These are phyloP conservation scores for Graphilbum fragrans DNA, from an alignment of 2,329 filamentous ascomycete species.

Conservation along the genomic window DNA sequence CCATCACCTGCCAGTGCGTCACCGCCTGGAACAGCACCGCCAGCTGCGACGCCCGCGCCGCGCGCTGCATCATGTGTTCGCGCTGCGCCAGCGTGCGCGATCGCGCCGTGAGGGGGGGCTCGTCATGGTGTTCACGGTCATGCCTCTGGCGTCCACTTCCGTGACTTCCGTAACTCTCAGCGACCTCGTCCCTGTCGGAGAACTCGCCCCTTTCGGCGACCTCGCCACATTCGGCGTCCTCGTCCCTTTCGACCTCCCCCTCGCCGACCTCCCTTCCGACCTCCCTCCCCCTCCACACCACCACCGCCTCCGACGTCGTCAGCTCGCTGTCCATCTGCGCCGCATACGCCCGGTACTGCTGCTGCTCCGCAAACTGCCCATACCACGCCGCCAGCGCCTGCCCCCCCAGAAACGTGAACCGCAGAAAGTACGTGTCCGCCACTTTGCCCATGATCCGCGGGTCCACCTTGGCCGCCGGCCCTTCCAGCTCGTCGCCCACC, in stretches of 20 bases:
- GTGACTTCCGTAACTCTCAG: too few relatives aligned
- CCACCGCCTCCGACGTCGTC: constrained; percentile 8
- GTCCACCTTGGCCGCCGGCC: constrained; percentile 11
- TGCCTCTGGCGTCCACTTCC: not conserved
- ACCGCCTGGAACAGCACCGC: constrained; percentile 54
- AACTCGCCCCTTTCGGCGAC: too few relatives aligned
- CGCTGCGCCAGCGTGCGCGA: constrained; percentile 8
- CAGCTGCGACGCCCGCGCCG: constrained; percentile 50
- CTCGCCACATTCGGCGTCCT: not conserved
- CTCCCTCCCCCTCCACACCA: constrained; percentile 7
- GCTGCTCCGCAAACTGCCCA: not conserved
- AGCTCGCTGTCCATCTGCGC: constrained; percentile 10
- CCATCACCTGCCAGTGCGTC: constrained; percentile 55
- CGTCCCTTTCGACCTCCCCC: not conserved
- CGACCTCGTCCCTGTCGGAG: not conserved
- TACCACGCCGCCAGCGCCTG: constrained; percentile 6
- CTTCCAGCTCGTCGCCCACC: constrained; percentile 12
- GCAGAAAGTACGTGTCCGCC: constrained; percentile 10
- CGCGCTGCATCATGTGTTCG: constrained; percentile 43
- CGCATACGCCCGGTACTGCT: constrained; percentile 7
- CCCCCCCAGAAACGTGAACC: constrained; percentile 8
- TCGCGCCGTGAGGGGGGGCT: not conserved
- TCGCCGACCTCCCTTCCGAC: not conserved
- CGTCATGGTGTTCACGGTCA: not conserved
- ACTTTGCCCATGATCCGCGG: constrained; percentile 11